Evolutionary conservation across 2,329 filamentous ascomycete genomes (phyloP), one percentile per base, ranked within the genome.

Genomic region (Atkinsonella texensis): DNA sequence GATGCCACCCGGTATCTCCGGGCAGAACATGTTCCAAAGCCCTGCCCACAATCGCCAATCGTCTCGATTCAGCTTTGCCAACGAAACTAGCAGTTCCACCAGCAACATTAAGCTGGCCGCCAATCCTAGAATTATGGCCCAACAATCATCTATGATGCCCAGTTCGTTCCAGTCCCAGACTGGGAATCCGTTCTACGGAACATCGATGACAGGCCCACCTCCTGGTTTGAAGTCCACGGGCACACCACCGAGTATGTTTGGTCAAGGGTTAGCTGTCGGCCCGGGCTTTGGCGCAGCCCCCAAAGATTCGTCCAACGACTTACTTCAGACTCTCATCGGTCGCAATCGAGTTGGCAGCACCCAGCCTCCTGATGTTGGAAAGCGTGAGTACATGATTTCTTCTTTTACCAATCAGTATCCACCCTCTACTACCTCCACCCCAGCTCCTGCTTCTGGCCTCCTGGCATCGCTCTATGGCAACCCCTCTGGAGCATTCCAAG

Each of bases 301-400:
- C 55, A 89, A 93, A 69, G 90, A 94, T 55, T 70, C 73, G 54
- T 74, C 83, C 58, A 70, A 63, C 55, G 69, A 72, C 53, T 74
- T 93, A 65, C 80, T 95, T 71, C 86, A 89, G 67, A 87, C 88
- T 66, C 75, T 95, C 63, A 79, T 94, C 64, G 83, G 89, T 63
- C 79, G 80, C 64, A 80, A 81, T 63, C 78, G 79, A 64, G 76
- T 79, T 63, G 79, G 78, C 66, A 81, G 79, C 67, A 79, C 77
- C 68, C 85, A 89, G 71, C 77, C 79, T 68, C 84, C 87, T 72
- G 89, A 95, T 74, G 79, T 83, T 71, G 84, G 83, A 83, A 95
- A 95, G 89, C 89, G 89, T 95, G 89, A 95, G 89, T 95, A 86
- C 78, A 85, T 89, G 78, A 86, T 90, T 82, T 87, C 89, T 84